Evolutionary conservation across 257 asterid species (phyloP), one percentile per base, ranked within the genome.

Genomic region (Primulina tabacum): DNA sequence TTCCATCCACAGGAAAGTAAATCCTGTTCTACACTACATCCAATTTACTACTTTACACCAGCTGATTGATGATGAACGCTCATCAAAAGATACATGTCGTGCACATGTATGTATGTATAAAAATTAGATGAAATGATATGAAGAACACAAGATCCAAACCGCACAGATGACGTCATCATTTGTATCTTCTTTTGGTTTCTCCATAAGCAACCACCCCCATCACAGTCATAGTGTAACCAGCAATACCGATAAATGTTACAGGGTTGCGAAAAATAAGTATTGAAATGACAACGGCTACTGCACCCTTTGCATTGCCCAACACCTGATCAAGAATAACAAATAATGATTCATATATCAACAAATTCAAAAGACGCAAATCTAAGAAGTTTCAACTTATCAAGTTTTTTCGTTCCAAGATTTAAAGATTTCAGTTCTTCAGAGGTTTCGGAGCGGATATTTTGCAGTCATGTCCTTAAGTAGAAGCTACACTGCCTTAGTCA

Each of bases 171-270:
- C 74, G 29, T 47, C 56, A 71, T 93, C 84, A 94, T 76, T 85
- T 85, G 83, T 65, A 74, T 80, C 99, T 82, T 70, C 99, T 85
- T 83, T 94, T 90, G 9, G 96, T 78, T 80, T 94, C 99, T 74
- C 97, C 99, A n/a, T 94, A 94, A 52, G 95, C 99, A 37, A 86
- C 95, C 10, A 91, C 97, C 26, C 97, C 99, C 95, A 89, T 83
- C 61, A 94, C 99, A 0, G 97, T 94, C 96, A 90, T 82, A 10
- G 95, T 74, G 69, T 94, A 94, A 40, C 99, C 99, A 43, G 96
- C 99, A 34, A 94, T 91, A 2, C 99, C 99, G 8, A 84, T 72
- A 34, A 89, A 81, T 2, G 99, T 94, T 2, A 94, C 96, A 8
- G 97, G 99, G 69, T 94, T 94, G 26, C 72, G 90, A 88, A 94